phyloP scores from a whole-genome alignment of 225 moss, liverwort and hornwort genomes.

The Thuidium tamariscinum region DNA sequence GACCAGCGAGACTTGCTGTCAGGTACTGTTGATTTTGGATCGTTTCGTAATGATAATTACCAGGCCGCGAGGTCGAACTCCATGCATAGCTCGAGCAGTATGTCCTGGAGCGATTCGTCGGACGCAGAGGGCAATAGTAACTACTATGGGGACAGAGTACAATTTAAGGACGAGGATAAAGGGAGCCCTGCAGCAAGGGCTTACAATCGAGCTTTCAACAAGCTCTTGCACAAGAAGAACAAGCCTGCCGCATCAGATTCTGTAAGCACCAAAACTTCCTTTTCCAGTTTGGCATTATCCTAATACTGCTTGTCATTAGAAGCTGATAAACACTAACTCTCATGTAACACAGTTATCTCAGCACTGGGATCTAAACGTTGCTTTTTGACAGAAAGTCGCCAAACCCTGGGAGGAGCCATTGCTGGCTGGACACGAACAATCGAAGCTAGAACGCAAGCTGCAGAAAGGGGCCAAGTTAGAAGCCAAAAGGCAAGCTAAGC shows the following conservation, averaged over 20 bases:
- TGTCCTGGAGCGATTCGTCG: constrained; percentile 19
- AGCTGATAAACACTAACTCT: not conserved
- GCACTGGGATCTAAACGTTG: not conserved
- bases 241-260: constrained; percentile 7
- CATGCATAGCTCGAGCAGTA: constrained; percentile 2
- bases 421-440: constrained; percentile 5
- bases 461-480: constrained; percentile 21
- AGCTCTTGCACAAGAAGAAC: constrained; percentile 16
- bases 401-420: constrained; percentile 25
- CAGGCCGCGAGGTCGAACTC: constrained; percentile 2
- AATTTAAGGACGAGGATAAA: constrained; percentile 19
- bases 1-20: not conserved
- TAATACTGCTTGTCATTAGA: not conserved
- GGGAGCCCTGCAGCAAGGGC: constrained; percentile 21
- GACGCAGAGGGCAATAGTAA: constrained; percentile 4
- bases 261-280: not conserved
- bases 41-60: not conserved
- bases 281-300: not conserved
- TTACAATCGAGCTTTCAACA: constrained; percentile 21
- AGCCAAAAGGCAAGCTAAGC: constrained; percentile 14
- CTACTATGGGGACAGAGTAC: not conserved
- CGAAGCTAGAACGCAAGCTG: constrained; percentile 9
- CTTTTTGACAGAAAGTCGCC: not conserved
- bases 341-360: not conserved
- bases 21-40: not conserved